These are phyloP conservation scores for Hymenoscyphus fructigenus DNA, from an alignment of 2,329 filamentous ascomycete genomes.

Conservation along the genomic window DNA sequence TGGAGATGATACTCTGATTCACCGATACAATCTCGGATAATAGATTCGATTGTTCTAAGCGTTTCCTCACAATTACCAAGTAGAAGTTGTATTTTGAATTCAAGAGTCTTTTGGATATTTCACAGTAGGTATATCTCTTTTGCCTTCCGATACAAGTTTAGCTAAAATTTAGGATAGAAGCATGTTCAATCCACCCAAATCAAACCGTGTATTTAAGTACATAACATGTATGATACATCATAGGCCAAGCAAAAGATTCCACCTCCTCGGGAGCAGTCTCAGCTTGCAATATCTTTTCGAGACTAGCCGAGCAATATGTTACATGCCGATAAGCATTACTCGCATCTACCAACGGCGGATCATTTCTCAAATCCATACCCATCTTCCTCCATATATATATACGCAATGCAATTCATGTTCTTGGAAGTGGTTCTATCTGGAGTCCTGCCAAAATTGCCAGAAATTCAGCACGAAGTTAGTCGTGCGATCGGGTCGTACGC, in stretches of 20 bases:
- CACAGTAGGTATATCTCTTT: no score
- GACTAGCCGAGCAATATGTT: not conserved
- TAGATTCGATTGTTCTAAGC: no score
- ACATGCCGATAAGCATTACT: not conserved
- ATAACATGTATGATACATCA: not conserved
- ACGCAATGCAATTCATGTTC: not conserved
- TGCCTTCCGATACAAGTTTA: not conserved
- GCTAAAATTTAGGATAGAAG: not conserved
- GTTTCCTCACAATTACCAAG: no score
- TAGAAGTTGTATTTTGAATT: no score
- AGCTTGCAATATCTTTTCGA: not conserved
- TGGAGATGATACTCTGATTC: no score
- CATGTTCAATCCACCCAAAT: not conserved
- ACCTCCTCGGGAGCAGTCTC: not conserved
- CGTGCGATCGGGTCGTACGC: not conserved
- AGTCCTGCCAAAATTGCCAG: not conserved
- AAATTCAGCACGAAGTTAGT: not conserved
- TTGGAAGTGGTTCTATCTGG: not conserved
- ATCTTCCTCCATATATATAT: not conserved
- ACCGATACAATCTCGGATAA: no score
- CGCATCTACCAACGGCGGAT: not conserved
- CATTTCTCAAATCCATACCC: not conserved
- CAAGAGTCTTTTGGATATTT: no score
- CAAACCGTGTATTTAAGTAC: not conserved
- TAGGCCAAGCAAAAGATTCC: not conserved